A percentile compares a stretch with the other conserved stretches of the same genome.
phyloP scores from a whole-genome alignment of 1,139 yeast genomes.

The Lodderomyces margitis region DNA sequence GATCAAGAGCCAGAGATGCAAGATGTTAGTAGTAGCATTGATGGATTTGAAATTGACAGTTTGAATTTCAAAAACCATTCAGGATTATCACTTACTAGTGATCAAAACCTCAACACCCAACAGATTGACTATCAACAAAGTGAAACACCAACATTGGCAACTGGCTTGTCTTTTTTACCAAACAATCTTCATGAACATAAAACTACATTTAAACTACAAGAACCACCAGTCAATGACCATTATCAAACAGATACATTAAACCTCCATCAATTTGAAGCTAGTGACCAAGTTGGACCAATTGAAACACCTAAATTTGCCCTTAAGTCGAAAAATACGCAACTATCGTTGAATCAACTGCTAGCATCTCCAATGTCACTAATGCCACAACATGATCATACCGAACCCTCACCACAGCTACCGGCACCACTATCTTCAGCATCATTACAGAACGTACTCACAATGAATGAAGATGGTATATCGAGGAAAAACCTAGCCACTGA shows the following conservation, averaged over 20 bases:
- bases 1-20: slow-evolving; percentile 16
- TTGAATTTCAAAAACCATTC: slow-evolving; percentile 4
- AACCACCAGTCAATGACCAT: slow-evolving; percentile 19
- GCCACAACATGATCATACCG: slow-evolving; percentile 18
- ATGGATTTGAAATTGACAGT: slow-evolving; percentile 10
- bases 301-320: slow-evolving; percentile 6
- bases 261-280: slow-evolving; percentile 5
- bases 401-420: slow-evolving; percentile 37
- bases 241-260: neutral
- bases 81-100: slow-evolving; percentile 8
- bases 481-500: slow-evolving; percentile 58
- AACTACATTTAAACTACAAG: slow-evolving; percentile 22
- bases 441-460: slow-evolving; percentile 19
- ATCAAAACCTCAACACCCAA: slow-evolving; percentile 4
- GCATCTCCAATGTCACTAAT: slow-evolving; percentile 24
- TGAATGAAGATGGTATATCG: slow-evolving; percentile 21
- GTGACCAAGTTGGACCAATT: slow-evolving; percentile 11
- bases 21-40: slow-evolving; percentile 10
- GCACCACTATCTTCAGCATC: slow-evolving; percentile 27
- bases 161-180: slow-evolving; percentile 12
- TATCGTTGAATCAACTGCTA: slow-evolving; percentile 14
- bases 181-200: slow-evolving; percentile 12
- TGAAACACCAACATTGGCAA: slow-evolving; percentile 6
- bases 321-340: slow-evolving; percentile 6
- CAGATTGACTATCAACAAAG: slow-evolving; percentile 9